Base-by-base conservation (phyloP, 441 rosid genomes). In the Populus tomentosa region DNA sequence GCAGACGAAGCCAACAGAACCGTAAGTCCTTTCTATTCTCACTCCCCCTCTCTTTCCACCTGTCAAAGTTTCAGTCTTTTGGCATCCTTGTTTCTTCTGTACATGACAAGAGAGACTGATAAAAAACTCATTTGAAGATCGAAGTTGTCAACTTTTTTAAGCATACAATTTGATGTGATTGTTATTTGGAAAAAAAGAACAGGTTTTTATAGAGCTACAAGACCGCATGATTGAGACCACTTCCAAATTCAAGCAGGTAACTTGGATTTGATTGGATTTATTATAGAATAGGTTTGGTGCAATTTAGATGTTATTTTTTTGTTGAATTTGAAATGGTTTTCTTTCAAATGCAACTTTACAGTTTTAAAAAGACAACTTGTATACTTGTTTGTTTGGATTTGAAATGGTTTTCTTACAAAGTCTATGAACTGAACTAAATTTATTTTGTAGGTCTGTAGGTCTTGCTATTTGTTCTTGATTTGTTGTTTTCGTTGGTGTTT, bases 171-270 rank as follows among this genome's bases (percentile, higher is more conserved):
- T 70, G 42, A 26, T 28, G 5, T 75, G 20, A 33, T 40, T 69
- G 56, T 50, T 35, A 6, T 16, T 67, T 56, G 21, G 23, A 56
- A 23, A 36, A 78, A n/a, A 77, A 85, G 5, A 40, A 9, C 42
- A 76, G 97, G 97, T 90, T n/a, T 92, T 92, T 84, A 70, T 89
- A 53, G 98, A 95, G 91, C 89, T 93, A 81, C 98, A 92, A 82
- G 88, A 90, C 74, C 97, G 91, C 84, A 88, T 92, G 95, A 90
- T 94, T 59, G 95, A 95, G 81, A 92, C 90, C 63, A 89, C 95
- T 5, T 89, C 88, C 28, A 94, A 95, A 85, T 71, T 91, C 65
- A 95, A 95, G 78, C 95, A 92, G 95, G 95, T 88, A 66, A 35
- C n/a, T 40, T 70, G 62, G 70, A 67, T 65, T 28, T 63, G 7